phyloP scores from a whole-genome alignment of 305 asterid genomes.

The Fraxinus sp. region DNA sequence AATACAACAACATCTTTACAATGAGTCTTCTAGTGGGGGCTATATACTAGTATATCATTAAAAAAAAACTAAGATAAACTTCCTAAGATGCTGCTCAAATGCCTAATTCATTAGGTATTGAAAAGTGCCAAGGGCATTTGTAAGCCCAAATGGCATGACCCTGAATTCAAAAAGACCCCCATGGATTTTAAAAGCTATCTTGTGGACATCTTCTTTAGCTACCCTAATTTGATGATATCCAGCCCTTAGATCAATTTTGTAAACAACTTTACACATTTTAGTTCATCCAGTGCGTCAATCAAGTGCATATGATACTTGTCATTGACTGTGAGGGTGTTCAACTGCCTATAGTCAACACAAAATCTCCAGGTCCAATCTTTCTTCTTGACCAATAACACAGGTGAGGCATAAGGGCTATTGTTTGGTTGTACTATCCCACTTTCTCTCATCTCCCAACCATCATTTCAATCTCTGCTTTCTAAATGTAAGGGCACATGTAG shows the following conservation, averaged over 20 bases:
- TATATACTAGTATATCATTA: no score
- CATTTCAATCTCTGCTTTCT: neutral
- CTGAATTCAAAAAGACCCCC: no score
- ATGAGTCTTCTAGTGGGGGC: no score
- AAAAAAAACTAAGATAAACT: neutral
- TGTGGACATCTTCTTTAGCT: neutral
- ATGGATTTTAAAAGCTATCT: no score
- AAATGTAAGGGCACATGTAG: neutral
- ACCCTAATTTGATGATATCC: neutral
- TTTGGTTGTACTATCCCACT: neutral
- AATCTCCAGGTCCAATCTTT: neutral
- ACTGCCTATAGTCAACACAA: no score
- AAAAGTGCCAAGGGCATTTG: neutral
- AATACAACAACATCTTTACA: no score
- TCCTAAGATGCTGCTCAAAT: neutral
- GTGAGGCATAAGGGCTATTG: neutral
- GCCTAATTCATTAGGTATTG: neutral
- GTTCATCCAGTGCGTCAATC: neutral
- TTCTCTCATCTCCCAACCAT: neutral
- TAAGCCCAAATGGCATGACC: neutral
- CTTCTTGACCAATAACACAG: neutral
- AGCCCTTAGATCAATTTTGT: neutral
- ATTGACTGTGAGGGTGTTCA: neutral
- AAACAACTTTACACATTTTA: neutral
- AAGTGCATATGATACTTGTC: neutral